These are phyloP conservation scores for Populus tomentosa DNA, from an alignment of 441 rosid genomes.

Conservation along the genomic window DNA sequence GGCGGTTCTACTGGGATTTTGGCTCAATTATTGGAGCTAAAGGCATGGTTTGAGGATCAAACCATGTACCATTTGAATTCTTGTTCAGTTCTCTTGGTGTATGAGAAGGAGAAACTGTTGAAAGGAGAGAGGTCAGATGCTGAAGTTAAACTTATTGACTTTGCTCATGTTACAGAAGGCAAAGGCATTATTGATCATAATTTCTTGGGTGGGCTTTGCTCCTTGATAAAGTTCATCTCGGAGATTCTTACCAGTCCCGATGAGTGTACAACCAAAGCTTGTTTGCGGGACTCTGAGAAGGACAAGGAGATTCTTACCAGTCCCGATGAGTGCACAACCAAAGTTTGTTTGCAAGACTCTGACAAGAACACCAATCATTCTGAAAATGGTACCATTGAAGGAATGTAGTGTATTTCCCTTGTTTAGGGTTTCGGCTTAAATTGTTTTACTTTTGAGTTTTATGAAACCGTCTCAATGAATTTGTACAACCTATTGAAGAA, in stretches of 20 bases:
- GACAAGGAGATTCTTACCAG: constrained; percentile 42
- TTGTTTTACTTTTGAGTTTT: constrained; percentile 4
- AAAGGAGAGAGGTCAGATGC: constrained; percentile 34
- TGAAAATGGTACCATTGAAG: constrained; percentile 24
- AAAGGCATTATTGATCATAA: constrained; percentile 90
- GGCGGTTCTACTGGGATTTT: constrained; percentile 68
- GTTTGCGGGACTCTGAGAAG: constrained; percentile 25
- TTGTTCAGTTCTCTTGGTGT: constrained; percentile 73
- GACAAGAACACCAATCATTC: constrained; percentile 14
- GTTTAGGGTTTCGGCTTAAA: background rate
- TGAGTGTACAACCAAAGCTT: constrained; percentile 28
- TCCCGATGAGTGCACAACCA: constrained; percentile 37
- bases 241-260: constrained; percentile 52
- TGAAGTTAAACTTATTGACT: constrained; percentile 78
- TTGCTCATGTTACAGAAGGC: constrained; percentile 88
- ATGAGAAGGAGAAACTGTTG: constrained; percentile 49
- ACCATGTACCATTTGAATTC: constrained; percentile 82
- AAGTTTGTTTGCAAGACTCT: constrained; percentile 21
- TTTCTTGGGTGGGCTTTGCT: constrained; percentile 94
- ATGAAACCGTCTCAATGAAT: constrained; percentile 2
- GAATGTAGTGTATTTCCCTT: background rate
- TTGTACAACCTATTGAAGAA: background rate
- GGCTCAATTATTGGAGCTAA: constrained; percentile 72
- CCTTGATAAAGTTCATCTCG: constrained; percentile 75
- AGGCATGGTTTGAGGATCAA: constrained; percentile 93